Evolutionary conservation across 2,329 filamentous ascomycete genomes (phyloP), one percentile per base, ranked within the genome.

Genomic region (Colletotrichum sp.): DNA sequence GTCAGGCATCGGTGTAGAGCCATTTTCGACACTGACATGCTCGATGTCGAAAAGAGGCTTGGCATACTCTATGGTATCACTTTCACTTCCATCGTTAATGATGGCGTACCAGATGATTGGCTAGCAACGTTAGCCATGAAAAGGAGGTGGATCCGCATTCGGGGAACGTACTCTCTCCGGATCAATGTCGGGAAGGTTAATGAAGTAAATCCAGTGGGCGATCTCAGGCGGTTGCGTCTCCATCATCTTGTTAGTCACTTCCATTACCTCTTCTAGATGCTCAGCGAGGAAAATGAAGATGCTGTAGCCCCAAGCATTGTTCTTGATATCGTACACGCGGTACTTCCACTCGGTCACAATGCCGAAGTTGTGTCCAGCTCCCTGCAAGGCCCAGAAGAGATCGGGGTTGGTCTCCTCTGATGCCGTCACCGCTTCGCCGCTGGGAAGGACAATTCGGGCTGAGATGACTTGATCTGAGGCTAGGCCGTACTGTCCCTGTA

Each of bases 361-460:
- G 57, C 88, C 88, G 77, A 90, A 86, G 77, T 90, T 90, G 18
- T 86, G 87, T 3, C 87, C 88, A 3, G 88, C 89, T n/a, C 89
- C 89, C 80, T 83, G 87, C 1, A 90, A 79, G 18, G 86, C 88
- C 88, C 88, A 90, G 77, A 89, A 83, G 0, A 90, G 79, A 76
- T 89, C 87, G 6, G 77, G 18, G 62, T 85, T 79, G 28, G 79
- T 78, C 7, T 69, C 70, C 5, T 70, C 62, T 10, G 79, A 81
- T 6, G 81, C 81, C 6, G 77, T 80, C 21, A 80, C 71, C 6
- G 79, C 77, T 21, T 72, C 72, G 16, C 81, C 81, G 49, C 79
- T 78, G 21, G 81, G 74, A 4, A 79, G 77, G n/a, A 85, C 80
- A 4, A 84, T 71, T 16, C 80, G 78, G 12, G 82, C 75, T 2